Evolutionary conservation across 208 protist species (phyloP), one percentile per base, ranked within the genome.

Genomic region (Acanthamoeba sp.): DNA sequence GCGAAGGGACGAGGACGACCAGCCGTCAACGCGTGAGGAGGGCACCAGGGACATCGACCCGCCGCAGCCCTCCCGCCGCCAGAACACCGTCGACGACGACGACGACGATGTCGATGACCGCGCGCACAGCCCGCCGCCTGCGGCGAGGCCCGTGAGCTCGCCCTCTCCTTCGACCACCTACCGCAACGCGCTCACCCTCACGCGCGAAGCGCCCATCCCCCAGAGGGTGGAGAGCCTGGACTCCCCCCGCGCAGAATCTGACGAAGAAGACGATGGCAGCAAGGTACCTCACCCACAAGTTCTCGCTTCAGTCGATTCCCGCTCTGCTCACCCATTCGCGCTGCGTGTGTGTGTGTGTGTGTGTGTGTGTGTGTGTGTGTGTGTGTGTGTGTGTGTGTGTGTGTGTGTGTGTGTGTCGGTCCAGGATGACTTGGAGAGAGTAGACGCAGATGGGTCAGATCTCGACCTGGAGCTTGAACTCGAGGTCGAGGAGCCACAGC

Each of bases 181-280:
- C 62, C 62, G 62, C 62, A 71, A 14, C 62, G 29, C 62, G 62
- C 62, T 71, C 62, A 71, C 62, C n/a, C 27, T 71, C 12, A 71
- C 62, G n/a, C 62, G 62, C 62, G 62, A 71, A 29, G 78, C n/a
- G 22, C 78, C 78, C 34, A 32, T 87, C 40, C 45, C 50, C 42
- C 78, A 87, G 34, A 87, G 57, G 34, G 78, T 87, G 18, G 78
- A 87, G 78, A 87, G 42, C 45, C 42, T 87, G 20, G 78, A 87
- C 42, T 48, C 42, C 7, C 50, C 50, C 24, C 42, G 78, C 78
- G 50, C 50, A 32, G 78, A 87, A 4, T 48, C 42, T 7, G 78
- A 87, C 3, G 78, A 87, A 7, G 45, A 87, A 16, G 78, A 87
- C 18, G 27, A 18, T 27, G 18, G 16, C 32, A 24, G 45, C 38